phyloP scores from a whole-genome alignment of 768 basidiomycete species.

The Multifurca ochricompacta region DNA sequence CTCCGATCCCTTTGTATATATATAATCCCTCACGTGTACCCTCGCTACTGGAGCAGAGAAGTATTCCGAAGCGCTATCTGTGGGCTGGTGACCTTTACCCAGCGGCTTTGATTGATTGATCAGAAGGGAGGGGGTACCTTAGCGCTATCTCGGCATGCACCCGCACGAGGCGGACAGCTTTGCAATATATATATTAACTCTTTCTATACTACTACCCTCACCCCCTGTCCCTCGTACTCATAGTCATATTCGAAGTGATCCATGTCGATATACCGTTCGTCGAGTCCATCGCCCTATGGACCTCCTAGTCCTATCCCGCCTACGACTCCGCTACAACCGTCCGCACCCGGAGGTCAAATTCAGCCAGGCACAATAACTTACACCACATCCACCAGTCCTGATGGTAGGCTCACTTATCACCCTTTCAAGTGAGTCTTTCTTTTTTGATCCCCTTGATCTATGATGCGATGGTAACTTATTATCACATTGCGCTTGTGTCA shows the following conservation, averaged over 20 bases:
- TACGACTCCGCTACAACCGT: neutral
- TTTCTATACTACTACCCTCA: neutral
- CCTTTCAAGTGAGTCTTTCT: constrained; percentile 50
- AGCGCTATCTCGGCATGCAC: constrained; percentile 4
- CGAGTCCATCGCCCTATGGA: constrained; percentile 9
- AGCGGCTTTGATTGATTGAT: neutral
- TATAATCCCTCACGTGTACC: constrained; percentile 7
- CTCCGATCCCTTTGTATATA: constrained; percentile 6
- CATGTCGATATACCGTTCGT: constrained; percentile 17
- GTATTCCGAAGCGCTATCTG: constrained; percentile 1
- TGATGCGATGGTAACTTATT: constrained; percentile 15
- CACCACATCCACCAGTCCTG: constrained; percentile 52
- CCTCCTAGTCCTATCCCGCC: constrained; percentile 19
- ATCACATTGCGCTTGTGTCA: constrained; percentile 28
- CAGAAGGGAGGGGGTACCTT: constrained; percentile 6
- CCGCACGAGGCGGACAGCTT: constrained; percentile 3
- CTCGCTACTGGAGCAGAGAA: neutral
- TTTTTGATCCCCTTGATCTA: constrained; percentile 8
- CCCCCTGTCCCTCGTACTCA: neutral
- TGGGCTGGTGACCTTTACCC: constrained; percentile 5
- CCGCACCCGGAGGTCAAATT: constrained; percentile 37
- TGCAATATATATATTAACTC: constrained; percentile 9
- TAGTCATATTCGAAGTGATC: constrained; percentile 6
- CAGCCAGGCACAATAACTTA: constrained; percentile 66
- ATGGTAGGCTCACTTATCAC: constrained; percentile 61